Base-by-base conservation (phyloP, 176 grass and related monocot genomes). In the Thalia dealbata region DNA sequence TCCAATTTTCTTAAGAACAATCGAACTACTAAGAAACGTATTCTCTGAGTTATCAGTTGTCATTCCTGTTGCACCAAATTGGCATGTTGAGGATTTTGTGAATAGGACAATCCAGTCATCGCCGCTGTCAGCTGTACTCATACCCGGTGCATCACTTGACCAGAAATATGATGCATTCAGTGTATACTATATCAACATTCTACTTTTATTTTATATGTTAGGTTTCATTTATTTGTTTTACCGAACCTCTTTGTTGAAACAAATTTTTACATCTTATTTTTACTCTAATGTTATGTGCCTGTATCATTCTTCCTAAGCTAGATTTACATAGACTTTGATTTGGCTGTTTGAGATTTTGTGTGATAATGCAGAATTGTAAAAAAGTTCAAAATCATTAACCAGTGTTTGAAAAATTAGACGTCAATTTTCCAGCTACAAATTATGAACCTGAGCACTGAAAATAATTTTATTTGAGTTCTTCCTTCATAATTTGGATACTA, bases 11-110 rank as follows among this genome's bases (percentile, higher is more conserved):
- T 72, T 89, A 70, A 72, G 78, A 74, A 83, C 87, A 69, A 73
- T 82, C 26, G 61, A 90, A 81, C 82, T 84, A 67, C 67, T 97
- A 79, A 88, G 76, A 55, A 68, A 80, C 48, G 46, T 75, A 82
- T 82, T 82, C 67, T 68, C 80, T 78, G 85, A 90, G 54, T 63
- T 90, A 15, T 90, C 87, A 65, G 19, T 89, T 73, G 65, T 97
- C 22, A 90, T 97, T 84, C 93, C 77, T 84, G 84, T 97, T 76
- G 93, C 93, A 67, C 89, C 89, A 67, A 84, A 97, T 84, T 62
- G 30, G 50, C 64, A 84, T 78, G 89, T 97, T 74, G 82, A 80
- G 70, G 50, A 67, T 22, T 90, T 82, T 85, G 69, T 97, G 71
- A 61, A 88, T 48, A 92, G 81, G 67, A 61, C 42, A 64, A 70